Evolutionary conservation across 306 rosid genomes (phyloP).

Genomic region (Cucumis melo): DNA sequence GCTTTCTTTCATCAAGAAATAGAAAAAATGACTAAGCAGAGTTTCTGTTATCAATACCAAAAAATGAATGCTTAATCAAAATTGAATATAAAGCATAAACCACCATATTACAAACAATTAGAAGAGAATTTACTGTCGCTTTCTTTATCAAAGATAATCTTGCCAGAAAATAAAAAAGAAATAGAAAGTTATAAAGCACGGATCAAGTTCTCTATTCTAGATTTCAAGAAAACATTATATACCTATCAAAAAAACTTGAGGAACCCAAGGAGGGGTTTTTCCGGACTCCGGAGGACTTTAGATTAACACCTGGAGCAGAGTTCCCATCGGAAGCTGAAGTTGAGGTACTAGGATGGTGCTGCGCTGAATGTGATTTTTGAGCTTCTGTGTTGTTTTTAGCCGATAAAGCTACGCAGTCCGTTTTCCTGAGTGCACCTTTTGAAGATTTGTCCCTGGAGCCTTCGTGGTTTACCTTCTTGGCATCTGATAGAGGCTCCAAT

Average conservation of each 20-base stretch:
- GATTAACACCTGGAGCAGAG: slow-evolving; percentile 15
- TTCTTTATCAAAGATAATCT: not conserved
- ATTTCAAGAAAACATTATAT: not conserved
- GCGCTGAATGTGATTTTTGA: slow-evolving; percentile 14
- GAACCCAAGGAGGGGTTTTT: slow-evolving; percentile 36
- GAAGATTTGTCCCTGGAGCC: slow-evolving; percentile 15
- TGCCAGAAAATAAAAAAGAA: not conserved
- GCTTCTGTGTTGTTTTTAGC: slow-evolving; percentile 22
- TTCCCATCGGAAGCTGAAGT: slow-evolving; percentile 14
- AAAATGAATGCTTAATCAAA: not conserved
- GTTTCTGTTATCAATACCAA: not conserved
- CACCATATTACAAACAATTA: not conserved
- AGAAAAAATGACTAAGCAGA: not conserved
- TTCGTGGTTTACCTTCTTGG: slow-evolving; percentile 18
- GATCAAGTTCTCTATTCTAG: not conserved
- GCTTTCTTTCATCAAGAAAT: not conserved
- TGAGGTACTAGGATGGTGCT: slow-evolving; percentile 25
- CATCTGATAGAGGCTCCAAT: slow-evolving; percentile 25
- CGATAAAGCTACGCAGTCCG: slow-evolving; percentile 12
- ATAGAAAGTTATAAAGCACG: not conserved
- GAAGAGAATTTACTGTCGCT: not conserved
- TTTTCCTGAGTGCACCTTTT: slow-evolving; percentile 17
- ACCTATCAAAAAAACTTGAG: slow-evolving; percentile 69
- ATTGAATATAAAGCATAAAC: not conserved
- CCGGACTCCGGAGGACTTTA: slow-evolving; percentile 22